Conservation (phyloP, 345 rosid genomes). For the Boechera stricta region DNA sequence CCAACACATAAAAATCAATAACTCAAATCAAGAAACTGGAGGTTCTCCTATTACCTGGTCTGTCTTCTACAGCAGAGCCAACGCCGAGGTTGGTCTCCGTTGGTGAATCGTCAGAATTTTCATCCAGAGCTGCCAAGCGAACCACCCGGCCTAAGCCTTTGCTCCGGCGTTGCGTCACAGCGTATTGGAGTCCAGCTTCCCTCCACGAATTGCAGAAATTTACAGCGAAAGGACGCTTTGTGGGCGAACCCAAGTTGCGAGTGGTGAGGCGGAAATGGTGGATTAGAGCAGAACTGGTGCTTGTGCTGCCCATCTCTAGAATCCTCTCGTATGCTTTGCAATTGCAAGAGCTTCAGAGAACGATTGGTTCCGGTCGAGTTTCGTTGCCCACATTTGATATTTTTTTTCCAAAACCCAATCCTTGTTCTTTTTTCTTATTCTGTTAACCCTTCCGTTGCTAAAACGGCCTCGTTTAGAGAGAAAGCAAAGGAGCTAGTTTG, state of each 20-base stretch:
- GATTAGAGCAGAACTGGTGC: slow-evolving; percentile 58
- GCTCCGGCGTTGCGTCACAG: slow-evolving; percentile 43
- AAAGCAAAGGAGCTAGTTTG: neutral
- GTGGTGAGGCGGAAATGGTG: slow-evolving; percentile 59
- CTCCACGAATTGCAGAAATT: slow-evolving; percentile 40
- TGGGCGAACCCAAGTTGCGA: slow-evolving; percentile 46
- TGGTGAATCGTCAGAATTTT: slow-evolving; percentile 49
- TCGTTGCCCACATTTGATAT: slow-evolving; percentile 21
- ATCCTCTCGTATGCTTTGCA: neutral
- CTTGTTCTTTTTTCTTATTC: neutral
- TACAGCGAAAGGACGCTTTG: slow-evolving; percentile 34
- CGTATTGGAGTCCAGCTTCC: slow-evolving; percentile 45
- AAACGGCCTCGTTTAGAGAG: slow-evolving; percentile 12
- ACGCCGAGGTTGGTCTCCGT: slow-evolving; percentile 45
- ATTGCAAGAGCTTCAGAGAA: slow-evolving; percentile 34
- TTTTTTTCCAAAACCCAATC: slow-evolving; percentile 27
- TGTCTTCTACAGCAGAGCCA: slow-evolving; percentile 65
- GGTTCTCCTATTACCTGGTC: slow-evolving; percentile 56
- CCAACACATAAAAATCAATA: neutral
- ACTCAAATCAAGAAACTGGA: neutral
- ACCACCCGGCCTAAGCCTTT: slow-evolving; percentile 28
- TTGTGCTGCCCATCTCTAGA: slow-evolving; percentile 61
- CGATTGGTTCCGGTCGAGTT: slow-evolving; percentile 45
- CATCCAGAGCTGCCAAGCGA: slow-evolving; percentile 63
- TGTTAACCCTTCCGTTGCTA: neutral